Conservation (phyloP, 2,329 filamentous ascomycete species). For the Knufia fluminis region DNA sequence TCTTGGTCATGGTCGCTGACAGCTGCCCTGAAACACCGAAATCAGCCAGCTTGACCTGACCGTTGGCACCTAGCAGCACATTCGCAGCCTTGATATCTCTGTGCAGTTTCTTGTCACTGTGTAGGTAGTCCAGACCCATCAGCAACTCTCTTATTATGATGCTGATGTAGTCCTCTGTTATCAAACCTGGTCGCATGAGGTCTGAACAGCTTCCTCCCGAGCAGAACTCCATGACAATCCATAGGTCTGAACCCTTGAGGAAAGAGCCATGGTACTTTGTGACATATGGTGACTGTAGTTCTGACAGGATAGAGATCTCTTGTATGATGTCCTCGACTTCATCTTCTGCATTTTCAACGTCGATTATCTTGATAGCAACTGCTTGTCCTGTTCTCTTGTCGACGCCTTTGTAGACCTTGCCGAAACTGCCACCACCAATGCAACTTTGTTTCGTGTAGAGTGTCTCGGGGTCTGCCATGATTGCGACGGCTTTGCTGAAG, state of each 20-base stretch:
- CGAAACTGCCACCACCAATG: conserved; percentile 94
- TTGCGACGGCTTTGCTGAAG: not conserved
- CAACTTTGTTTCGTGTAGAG: conserved; percentile 90
- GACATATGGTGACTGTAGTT: conserved; percentile 90
- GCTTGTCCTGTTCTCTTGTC: conserved; percentile 88
- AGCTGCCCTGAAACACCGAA: conserved; percentile 96
- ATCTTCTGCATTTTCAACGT: conserved; percentile 97
- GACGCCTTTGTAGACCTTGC: conserved; percentile 96
- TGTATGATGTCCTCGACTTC: conserved; percentile 99
- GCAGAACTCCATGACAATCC: conserved; percentile 99
- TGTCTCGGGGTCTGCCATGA: conserved; percentile 66
- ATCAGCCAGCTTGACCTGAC: conserved; percentile 93
- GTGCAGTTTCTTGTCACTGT: conserved; percentile 91
- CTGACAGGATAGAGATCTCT: conserved; percentile 94
- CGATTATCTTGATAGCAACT: conserved; percentile 97
- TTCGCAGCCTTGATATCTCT: conserved; percentile 97
- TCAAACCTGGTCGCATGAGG: conserved; percentile 83
- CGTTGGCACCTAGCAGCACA: conserved; percentile 75
- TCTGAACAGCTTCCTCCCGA: conserved; percentile 94
- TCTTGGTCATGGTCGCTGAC: conserved; percentile 97
- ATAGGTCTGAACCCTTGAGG: conserved; percentile 88
- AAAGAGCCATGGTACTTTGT: conserved; percentile 98
- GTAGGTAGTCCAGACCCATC: conserved; percentile 82
- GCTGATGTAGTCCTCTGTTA: conserved; percentile 91
- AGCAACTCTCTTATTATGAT: conserved; percentile 89